Percentiles rank a stretch among this genome's conserved stretches.
Evolutionary conservation across 495 filamentous ascomycete genomes (phyloP).

Genomic region (Lentithecium fluviatile): DNA sequence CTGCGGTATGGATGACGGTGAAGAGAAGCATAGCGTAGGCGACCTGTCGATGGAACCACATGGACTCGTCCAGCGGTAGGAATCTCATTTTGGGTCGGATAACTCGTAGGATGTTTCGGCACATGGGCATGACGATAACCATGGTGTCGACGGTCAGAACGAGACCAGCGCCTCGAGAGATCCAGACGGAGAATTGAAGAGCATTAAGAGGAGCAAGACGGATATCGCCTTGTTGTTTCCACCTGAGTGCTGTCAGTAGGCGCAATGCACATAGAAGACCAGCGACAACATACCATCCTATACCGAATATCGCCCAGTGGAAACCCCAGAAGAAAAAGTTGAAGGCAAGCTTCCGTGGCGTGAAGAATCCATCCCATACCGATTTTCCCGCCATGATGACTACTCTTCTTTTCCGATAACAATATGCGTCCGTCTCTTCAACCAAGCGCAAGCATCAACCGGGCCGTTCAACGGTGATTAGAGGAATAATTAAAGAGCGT

Average conservation of each 20-base stretch:
- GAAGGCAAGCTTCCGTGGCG: slow-evolving; percentile 56
- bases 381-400: slow-evolving; percentile 7
- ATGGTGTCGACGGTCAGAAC: slow-evolving; percentile 77
- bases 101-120: slow-evolving; percentile 79
- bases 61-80: slow-evolving; percentile 88
- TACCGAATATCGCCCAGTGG: slow-evolving; percentile 77
- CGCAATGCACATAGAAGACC: background rate
- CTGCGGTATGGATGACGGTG: slow-evolving; percentile 69
- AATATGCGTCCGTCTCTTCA: background rate
- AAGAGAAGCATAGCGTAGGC: slow-evolving; percentile 87
- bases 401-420: background rate
- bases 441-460: slow-evolving; percentile 19
- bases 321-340: slow-evolving; percentile 81
- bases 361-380: slow-evolving; percentile 23
- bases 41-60: slow-evolving; percentile 96
- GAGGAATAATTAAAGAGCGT: slow-evolving; percentile 30
- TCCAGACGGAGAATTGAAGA: slow-evolving; percentile 86
- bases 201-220: slow-evolving; percentile 75
- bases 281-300: slow-evolving; percentile 72
- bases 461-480: slow-evolving; percentile 33
- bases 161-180: slow-evolving; percentile 89
- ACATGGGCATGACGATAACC: slow-evolving; percentile 90
- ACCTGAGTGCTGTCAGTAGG: slow-evolving; percentile 56
- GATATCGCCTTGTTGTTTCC: slow-evolving; percentile 65
- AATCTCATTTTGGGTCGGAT: slow-evolving; percentile 84